These are phyloP conservation scores for Diaporthe amygdali DNA, from an alignment of 2,329 filamentous ascomycete genomes.

Conservation along the genomic window DNA sequence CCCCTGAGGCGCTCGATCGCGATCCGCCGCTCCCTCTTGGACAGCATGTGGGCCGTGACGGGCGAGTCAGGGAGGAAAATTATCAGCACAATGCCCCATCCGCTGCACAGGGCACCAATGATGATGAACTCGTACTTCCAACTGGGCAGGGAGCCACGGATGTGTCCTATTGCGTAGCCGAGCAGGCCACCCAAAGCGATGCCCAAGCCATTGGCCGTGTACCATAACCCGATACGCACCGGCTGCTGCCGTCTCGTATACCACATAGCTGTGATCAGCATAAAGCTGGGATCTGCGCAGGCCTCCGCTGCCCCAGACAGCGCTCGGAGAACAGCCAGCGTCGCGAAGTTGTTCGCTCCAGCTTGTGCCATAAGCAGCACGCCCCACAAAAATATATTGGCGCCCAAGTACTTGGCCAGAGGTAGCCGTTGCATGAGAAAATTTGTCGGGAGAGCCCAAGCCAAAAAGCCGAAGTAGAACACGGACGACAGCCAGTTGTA, in stretches of 20 bases:
- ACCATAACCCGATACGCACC: slow-evolving; percentile 26
- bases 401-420: slow-evolving; percentile 42
- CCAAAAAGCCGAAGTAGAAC: slow-evolving; percentile 56
- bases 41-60: slow-evolving; percentile 30
- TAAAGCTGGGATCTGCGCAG: slow-evolving; percentile 38
- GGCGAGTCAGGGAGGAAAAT: slow-evolving; percentile 31
- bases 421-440: slow-evolving; percentile 38
- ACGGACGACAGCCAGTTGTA: slow-evolving; percentile 62
- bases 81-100: slow-evolving; percentile 32
- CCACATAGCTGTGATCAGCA: slow-evolving; percentile 26
- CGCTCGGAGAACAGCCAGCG: slow-evolving; percentile 59
- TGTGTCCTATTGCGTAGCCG: slow-evolving; percentile 41
- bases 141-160: slow-evolving; percentile 30
- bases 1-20: slow-evolving; percentile 37
- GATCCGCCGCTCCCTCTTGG: slow-evolving; percentile 32
- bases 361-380: slow-evolving; percentile 54
- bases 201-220: slow-evolving; percentile 24
- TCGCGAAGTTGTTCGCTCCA: slow-evolving; percentile 59
- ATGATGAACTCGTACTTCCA: slow-evolving; percentile 44
- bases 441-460: slow-evolving; percentile 35
- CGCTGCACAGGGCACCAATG: slow-evolving; percentile 38
- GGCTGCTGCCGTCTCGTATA: slow-evolving; percentile 23
- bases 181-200: slow-evolving; percentile 34
- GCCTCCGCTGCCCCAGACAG: slow-evolving; percentile 58
- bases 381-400: slow-evolving; percentile 63